These are phyloP conservation scores for Exophiala bonariae DNA, from an alignment of 2,329 filamentous ascomycete species.

Conservation along the genomic window DNA sequence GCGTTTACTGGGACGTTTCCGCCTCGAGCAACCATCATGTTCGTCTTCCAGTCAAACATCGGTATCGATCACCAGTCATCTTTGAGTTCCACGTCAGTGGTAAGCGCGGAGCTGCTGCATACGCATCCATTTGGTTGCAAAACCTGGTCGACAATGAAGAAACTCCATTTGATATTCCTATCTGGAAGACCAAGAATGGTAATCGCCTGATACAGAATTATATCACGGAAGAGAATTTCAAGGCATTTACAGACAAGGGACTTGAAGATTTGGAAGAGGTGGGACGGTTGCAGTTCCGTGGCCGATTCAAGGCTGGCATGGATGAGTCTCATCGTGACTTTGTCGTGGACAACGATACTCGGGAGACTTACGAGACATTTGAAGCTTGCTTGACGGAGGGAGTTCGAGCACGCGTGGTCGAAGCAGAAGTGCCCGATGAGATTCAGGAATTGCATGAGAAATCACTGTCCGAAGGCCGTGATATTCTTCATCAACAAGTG, in stretches of 20 bases:
- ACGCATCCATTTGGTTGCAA: slow-evolving; percentile 81
- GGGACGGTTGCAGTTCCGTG: slow-evolving; percentile 77
- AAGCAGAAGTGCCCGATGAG: slow-evolving; percentile 69
- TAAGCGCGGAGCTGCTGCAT: slow-evolving; percentile 70
- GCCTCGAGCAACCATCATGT: slow-evolving; percentile 55
- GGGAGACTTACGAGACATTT: slow-evolving; percentile 94
- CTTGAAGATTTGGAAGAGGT: slow-evolving; percentile 75
- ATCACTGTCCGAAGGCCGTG: slow-evolving; percentile 75
- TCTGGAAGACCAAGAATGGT: slow-evolving; percentile 79
- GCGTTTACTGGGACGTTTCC: slow-evolving; percentile 60
- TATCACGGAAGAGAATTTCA: slow-evolving; percentile 76
- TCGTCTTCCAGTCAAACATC: slow-evolving; percentile 82
- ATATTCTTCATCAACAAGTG: slow-evolving; percentile 72
- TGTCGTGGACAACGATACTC: slow-evolving; percentile 80
- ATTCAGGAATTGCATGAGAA: slow-evolving; percentile 78
- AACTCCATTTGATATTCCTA: slow-evolving; percentile 77
- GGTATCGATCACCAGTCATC: slow-evolving; percentile 85
- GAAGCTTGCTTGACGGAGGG: slow-evolving; percentile 89
- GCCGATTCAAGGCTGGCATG: slow-evolving; percentile 84
- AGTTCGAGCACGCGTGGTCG: slow-evolving; percentile 70
- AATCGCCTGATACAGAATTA: slow-evolving; percentile 86
- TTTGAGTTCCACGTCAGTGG: slow-evolving; percentile 76
- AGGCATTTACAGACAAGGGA: slow-evolving; percentile 62
- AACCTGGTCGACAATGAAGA: slow-evolving; percentile 80
- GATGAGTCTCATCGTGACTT: slow-evolving; percentile 83